Conservation (phyloP, 108 stramenopile species). For the Pseudonitzschia delicatissima region DNA sequence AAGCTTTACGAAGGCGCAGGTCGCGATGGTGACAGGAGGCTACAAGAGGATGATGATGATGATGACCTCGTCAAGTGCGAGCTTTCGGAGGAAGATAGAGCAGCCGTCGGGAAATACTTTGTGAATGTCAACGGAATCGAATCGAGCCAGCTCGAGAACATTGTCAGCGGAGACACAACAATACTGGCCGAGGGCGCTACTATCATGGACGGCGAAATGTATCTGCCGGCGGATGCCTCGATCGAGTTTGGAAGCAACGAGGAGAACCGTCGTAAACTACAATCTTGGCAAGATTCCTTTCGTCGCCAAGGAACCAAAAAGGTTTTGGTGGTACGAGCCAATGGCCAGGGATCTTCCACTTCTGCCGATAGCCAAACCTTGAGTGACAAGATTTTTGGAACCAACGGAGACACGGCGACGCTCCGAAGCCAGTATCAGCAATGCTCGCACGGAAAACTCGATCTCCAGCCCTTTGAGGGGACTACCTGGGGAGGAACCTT, state of each 20-base stretch:
- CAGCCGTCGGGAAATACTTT: constrained; percentile 8
- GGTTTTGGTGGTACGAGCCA: constrained; percentile 20
- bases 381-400: constrained; percentile 27
- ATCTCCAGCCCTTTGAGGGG: constrained; percentile 14
- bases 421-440: constrained; percentile 20
- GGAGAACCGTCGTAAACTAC: background rate
- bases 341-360: background rate
- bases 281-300: background rate
- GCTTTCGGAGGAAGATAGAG: constrained; percentile 5
- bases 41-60: background rate
- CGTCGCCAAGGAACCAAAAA: constrained; percentile 7
- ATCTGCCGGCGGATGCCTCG: constrained; percentile 3
- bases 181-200: constrained; percentile 13
- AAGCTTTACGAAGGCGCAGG: background rate
- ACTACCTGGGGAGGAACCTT: constrained; percentile 49
- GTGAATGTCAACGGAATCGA: constrained; percentile 8
- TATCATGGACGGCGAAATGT: constrained; percentile 13
- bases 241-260: constrained; percentile 11
- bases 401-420: constrained; percentile 18
- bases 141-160: background rate
- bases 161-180: constrained; percentile 10
- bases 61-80: constrained; percentile 1
- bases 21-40: background rate
- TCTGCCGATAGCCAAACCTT: background rate
- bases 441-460: constrained; percentile 31